These are phyloP conservation scores for Fusarium guadeloupense DNA, from an alignment of 2,329 filamentous ascomycete species.

Conservation along the genomic window DNA sequence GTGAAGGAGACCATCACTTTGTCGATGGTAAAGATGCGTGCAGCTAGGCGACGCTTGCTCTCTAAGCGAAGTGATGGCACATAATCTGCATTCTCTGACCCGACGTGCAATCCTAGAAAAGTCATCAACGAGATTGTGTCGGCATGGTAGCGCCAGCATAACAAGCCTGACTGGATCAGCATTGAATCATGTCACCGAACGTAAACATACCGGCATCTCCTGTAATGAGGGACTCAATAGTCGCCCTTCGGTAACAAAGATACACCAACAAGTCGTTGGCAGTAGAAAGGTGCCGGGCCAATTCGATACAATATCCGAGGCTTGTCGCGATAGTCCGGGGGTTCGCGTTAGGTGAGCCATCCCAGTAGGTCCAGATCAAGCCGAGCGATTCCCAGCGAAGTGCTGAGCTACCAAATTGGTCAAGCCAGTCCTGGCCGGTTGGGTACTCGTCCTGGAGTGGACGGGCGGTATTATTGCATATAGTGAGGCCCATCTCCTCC, in stretches of 20 bases:
- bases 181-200: accelerated
- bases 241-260: slow-evolving; percentile 46
- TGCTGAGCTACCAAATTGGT: slow-evolving; percentile 50
- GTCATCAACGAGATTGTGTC: slow-evolving; percentile 50
- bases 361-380: slow-evolving; percentile 47
- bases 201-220: slow-evolving; percentile 52
- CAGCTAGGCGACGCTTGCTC: slow-evolving; percentile 45
- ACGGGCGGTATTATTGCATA: slow-evolving; percentile 51
- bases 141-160: slow-evolving; percentile 51
- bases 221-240: slow-evolving; percentile 50
- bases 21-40: slow-evolving; percentile 55
- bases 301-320: slow-evolving; percentile 46
- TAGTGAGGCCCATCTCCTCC: slow-evolving; percentile 47
- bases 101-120: slow-evolving; percentile 49
- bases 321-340: slow-evolving; percentile 8
- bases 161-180: slow-evolving; percentile 42
- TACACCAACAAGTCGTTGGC: slow-evolving; percentile 52
- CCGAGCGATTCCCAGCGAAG: slow-evolving; percentile 57
- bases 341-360: not conserved
- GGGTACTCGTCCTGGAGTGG: slow-evolving; percentile 49
- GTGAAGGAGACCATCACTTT: slow-evolving; percentile 62
- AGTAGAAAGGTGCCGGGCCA: slow-evolving; percentile 40
- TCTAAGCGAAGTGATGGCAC: slow-evolving; percentile 49
- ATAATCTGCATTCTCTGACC: slow-evolving; percentile 39
- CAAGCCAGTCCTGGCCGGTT: slow-evolving; percentile 50